Conservation (phyloP, 495 filamentous ascomycete species). For the Aspergillus biplanus region DNA sequence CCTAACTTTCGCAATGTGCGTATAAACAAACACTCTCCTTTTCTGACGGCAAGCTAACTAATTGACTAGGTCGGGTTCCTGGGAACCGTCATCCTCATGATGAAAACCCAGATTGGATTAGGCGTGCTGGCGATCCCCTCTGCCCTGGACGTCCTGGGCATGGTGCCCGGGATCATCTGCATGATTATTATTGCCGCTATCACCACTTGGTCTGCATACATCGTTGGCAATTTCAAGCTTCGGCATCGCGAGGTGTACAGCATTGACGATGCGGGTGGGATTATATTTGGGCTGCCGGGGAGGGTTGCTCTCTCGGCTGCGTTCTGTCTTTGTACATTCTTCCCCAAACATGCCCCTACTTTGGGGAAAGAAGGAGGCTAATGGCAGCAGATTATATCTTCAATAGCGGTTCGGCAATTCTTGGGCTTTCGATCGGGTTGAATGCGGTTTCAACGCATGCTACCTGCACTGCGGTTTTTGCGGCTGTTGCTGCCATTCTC, state of each 20-base stretch:
- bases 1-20: conserved; percentile 22
- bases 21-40: no score
- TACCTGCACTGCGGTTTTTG: conserved; percentile 57
- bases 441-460: conserved; percentile 63
- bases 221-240: conserved; percentile 68
- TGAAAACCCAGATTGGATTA: conserved; percentile 50
- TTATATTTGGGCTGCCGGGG: conserved; percentile 61
- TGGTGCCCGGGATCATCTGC: conserved; percentile 52
- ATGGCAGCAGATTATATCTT: conserved; percentile 45
- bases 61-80: conserved; percentile 21
- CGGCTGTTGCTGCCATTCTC: conserved; percentile 35
- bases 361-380: background rate
- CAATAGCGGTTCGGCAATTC: conserved; percentile 45
- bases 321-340: conserved; percentile 50
- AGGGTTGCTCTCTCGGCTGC: conserved; percentile 58
- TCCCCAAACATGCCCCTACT: conserved; percentile 36
- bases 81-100: conserved; percentile 25
- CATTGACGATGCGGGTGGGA: conserved; percentile 64
- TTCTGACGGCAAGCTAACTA: no score
- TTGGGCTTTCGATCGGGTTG: conserved; percentile 72
- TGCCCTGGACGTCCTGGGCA: conserved; percentile 58
- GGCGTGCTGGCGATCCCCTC: conserved; percentile 58
- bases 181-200: conserved; percentile 58
- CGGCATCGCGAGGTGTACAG: conserved; percentile 61
- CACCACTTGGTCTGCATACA: conserved; percentile 68